phyloP scores from a whole-genome alignment of 2,329 filamentous ascomycete species.

The Trichoderma simmonsii region DNA sequence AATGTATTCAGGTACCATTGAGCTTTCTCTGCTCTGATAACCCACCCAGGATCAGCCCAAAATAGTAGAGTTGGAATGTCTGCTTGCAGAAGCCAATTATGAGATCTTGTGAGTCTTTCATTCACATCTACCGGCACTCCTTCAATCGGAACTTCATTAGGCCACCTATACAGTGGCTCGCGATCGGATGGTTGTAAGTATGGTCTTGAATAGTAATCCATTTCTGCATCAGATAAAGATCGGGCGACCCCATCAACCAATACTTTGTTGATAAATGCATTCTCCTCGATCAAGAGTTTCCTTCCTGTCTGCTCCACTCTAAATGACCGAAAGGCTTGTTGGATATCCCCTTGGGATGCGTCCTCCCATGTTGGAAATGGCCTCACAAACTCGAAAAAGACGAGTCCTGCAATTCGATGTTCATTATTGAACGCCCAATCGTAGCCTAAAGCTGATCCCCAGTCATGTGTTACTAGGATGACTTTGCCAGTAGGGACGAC shows the following conservation, averaged over 20 bases:
- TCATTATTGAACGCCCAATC: not conserved
- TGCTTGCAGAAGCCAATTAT: not conserved
- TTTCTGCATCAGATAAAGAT: not conserved
- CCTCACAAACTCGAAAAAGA: not conserved
- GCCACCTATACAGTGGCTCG: not conserved
- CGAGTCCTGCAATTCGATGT: not conserved
- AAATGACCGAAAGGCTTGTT: not conserved
- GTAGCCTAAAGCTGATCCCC: not conserved
- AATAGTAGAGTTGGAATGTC: not conserved
- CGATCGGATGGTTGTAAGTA: not conserved
- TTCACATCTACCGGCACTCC: not conserved
- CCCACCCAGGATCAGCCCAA: not conserved
- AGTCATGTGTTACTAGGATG: not conserved
- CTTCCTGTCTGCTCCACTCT: not conserved
- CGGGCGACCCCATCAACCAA: not conserved
- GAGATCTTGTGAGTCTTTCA: not conserved
- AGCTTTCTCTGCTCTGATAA: not conserved
- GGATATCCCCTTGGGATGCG: not conserved
- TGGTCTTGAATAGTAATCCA: not conserved
- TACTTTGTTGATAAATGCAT: not conserved
- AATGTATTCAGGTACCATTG: not conserved
- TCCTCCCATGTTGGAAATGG: not conserved
- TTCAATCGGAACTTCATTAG: not conserved
- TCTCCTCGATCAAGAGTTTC: not conserved
- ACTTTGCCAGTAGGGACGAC: not conserved